Evolutionary conservation across 495 filamentous ascomycete genomes (phyloP).

Genomic region (Staphylotrichum longicolle): DNA sequence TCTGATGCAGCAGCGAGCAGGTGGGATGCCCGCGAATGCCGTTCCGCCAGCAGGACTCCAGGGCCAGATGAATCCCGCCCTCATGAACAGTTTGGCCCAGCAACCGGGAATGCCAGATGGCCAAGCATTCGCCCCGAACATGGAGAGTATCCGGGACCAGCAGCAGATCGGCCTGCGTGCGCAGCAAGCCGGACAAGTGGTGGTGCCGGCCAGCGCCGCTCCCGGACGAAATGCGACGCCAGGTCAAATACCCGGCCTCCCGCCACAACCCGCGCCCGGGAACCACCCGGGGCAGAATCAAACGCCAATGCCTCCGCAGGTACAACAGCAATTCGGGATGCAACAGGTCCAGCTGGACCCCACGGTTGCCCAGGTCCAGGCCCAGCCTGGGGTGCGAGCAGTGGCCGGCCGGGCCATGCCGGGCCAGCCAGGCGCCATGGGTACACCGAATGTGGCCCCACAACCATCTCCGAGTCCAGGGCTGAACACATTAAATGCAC

Average conservation of each 20-base stretch:
- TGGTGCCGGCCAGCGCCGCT: conserved; percentile 49
- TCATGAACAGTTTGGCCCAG: conserved; percentile 38
- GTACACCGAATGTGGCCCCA: conserved; percentile 22
- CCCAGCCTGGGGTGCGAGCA: conserved; percentile 13
- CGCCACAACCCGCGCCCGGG: conserved; percentile 35
- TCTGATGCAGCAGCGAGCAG: conserved; percentile 16
- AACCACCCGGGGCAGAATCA: conserved; percentile 40
- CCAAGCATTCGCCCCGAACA: conserved; percentile 41
- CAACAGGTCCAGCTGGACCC: conserved; percentile 45
- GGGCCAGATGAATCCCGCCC: conserved; percentile 37
- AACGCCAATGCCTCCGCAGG: conserved; percentile 35
- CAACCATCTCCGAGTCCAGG: conserved; percentile 51
- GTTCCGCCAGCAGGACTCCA: conserved; percentile 35
- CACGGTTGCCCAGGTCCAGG: conserved; percentile 38
- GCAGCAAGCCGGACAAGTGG: conserved; percentile 49
- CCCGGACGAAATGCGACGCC: conserved; percentile 45
- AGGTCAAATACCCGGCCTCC: conserved; percentile 40
- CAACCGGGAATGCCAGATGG: conserved; percentile 36
- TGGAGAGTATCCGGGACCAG: conserved; percentile 51
- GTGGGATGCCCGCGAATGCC: conserved; percentile 24
- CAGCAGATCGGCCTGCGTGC: conserved; percentile 47
- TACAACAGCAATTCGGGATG: conserved; percentile 39
- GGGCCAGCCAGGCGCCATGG: conserved; percentile 47
- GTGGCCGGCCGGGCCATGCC: conserved; percentile 38
- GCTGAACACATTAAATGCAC: conserved; percentile 50